Base-by-base conservation (phyloP, 805 yeast species). In the Kluyveromyces aestuarii region DNA sequence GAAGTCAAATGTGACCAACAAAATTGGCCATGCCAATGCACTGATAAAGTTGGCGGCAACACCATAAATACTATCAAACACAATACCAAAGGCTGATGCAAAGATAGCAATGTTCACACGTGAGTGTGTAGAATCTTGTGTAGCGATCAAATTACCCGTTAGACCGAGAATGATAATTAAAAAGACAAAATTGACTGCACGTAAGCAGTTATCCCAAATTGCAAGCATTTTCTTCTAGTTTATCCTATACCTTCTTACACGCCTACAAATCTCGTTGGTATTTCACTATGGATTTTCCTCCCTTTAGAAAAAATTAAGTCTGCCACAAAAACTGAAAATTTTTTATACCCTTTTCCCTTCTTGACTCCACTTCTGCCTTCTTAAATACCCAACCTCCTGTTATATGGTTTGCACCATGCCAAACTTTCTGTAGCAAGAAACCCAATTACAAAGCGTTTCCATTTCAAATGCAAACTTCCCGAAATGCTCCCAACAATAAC, bases 81-180 rank as follows among this genome's bases (percentile, higher is more conserved):
- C 76, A 27, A 93, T 57, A 57, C 87, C 96, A 69, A 85, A 93
- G 37, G 91, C 87, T 40, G 95, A 81, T 37, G 96, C 81, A 66
- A 93, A 93, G 50, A 93, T 80, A 55, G 77, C 84, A 69, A 85
- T 89, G 75, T 88, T 89, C 55, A 93, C 95, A 70, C 93, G 93
- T 44, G 96, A 82, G 58, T 68, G 71, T 48, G 64, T 55, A 40
- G 55, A 37, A 64, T 78, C 73, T 61, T 78, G 81, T 53, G 84
- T 77, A 52, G 87, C 86, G 50, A 87, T 83, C 61, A 91, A 79
- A n/a, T 93, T 84, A 57, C 89, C 96, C 55, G 93, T 79, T 61
- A 91, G 76, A 67, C 96, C 99, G 53, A 93, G 79, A 48, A 82
- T 78, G 61, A 90, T 79, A 51, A 81, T 81, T 55, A 89, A 76